Evolutionary conservation across 441 rosid species (phyloP).

Genomic region (Eutrema salsugineum): DNA sequence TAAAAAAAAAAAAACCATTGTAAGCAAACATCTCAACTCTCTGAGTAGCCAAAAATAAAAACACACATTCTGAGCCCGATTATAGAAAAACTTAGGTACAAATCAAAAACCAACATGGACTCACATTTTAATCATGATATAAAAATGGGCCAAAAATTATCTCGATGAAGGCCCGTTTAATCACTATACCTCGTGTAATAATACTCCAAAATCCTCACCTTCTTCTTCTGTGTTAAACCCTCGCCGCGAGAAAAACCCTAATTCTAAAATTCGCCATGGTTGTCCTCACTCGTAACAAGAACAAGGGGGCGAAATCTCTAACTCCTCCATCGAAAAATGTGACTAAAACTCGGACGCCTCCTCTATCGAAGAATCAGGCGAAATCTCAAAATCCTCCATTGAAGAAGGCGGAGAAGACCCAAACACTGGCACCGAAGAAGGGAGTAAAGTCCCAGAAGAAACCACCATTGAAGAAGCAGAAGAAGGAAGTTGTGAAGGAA

Average conservation of each 20-base stretch:
- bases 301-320: conserved; percentile 39
- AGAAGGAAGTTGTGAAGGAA: conserved; percentile 34
- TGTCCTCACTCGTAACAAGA: conserved; percentile 41
- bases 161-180: neutral
- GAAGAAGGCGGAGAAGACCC: neutral
- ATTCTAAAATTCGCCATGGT: conserved; percentile 33
- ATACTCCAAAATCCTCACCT: neutral
- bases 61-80: too few relatives aligned
- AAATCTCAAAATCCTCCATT: neutral
- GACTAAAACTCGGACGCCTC: neutral
- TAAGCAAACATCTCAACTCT: too few relatives aligned
- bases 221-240: conserved; percentile 7
- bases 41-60: too few relatives aligned
- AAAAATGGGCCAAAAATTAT: neutral
- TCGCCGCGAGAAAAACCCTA: conserved; percentile 17
- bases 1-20: too few relatives aligned
- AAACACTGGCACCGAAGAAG: neutral
- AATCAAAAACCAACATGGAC: too few relatives aligned
- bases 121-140: neutral
- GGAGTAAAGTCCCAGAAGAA: conserved; percentile 28
- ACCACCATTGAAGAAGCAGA: conserved; percentile 43
- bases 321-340: conserved; percentile 10
- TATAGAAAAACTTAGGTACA: too few relatives aligned
- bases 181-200: neutral
- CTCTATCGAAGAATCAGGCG: neutral